These are phyloP conservation scores for Syncephalastrum monosporum DNA, from an alignment of 371 early-diverging fungal genomes.

Conservation along the genomic window DNA sequence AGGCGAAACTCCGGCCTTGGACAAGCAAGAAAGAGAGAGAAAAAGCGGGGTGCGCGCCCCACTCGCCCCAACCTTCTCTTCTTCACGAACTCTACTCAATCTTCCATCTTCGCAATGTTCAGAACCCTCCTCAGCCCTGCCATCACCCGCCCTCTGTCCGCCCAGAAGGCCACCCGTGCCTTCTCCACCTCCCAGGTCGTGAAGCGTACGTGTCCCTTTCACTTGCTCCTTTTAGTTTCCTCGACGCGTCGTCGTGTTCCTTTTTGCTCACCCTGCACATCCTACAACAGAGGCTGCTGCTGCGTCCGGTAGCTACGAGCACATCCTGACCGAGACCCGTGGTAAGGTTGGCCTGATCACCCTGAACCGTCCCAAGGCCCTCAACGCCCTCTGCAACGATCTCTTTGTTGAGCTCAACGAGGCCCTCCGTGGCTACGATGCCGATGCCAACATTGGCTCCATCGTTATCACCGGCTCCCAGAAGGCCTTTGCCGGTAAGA, in stretches of 20 bases:
- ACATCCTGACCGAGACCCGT: constrained; percentile 75
- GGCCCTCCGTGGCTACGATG: constrained; percentile 79
- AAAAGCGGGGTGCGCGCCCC: too few relatives aligned
- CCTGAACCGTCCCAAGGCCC: constrained; percentile 93
- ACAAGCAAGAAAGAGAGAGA: too few relatives aligned
- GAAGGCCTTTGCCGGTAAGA: constrained; percentile 91
- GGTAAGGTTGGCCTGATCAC: constrained; percentile 90
- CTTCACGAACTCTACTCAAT: constrained; percentile 5
- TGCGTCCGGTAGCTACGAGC: constrained; percentile 44
- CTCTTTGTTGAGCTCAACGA: constrained; percentile 91
- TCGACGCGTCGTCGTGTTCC: constrained; percentile 3
- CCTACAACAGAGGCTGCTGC: constrained; percentile 32
- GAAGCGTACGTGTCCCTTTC: constrained; percentile 31
- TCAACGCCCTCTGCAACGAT: constrained; percentile 95
- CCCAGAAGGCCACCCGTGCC: constrained; percentile 29
- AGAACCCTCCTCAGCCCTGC: constrained; percentile 37
- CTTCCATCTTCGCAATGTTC: constrained; percentile 30
- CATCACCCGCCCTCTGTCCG: constrained; percentile 40
- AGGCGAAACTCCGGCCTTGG: too few relatives aligned
- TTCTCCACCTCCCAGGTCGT: constrained; percentile 36
- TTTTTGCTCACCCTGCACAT: background rate
- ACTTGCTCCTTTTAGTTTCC: background rate
- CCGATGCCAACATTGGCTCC: constrained; percentile 80
- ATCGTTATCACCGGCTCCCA: constrained; percentile 95
- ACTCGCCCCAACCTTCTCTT: background rate